Evolutionary conservation across 768 basidiomycete genomes (phyloP).

Genomic region (Melanogaster broomeanus): DNA sequence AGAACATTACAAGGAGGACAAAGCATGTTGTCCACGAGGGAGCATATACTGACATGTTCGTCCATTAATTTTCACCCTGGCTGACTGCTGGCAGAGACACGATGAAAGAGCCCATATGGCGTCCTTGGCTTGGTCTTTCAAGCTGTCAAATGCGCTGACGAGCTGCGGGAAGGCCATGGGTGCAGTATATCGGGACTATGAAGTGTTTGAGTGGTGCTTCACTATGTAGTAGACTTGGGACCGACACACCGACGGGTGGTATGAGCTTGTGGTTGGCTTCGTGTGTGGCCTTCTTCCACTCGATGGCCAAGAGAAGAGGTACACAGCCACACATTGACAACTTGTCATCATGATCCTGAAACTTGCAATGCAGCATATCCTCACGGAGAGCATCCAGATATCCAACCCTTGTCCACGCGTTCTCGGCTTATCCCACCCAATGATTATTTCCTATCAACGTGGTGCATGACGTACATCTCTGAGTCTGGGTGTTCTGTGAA

Average conservation of each 20-base stretch:
- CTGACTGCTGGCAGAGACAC: constrained; percentile 77
- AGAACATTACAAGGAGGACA: constrained; percentile 1
- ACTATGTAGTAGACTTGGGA: background rate
- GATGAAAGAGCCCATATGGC: constrained; percentile 80
- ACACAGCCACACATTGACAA: no score
- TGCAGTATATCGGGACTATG: background rate
- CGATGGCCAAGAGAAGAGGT: no score
- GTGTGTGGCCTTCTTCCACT: no score
- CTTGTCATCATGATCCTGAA: no score
- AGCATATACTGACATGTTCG: constrained; percentile 71
- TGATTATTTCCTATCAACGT: no score
- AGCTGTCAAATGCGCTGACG: constrained; percentile 48
- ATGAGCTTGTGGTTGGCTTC: no score
- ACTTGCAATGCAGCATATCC: no score
- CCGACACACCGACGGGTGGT: background rate
- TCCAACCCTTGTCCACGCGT: background rate
- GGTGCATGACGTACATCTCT: background rate
- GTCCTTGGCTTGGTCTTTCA: constrained; percentile 79
- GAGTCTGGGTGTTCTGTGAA: background rate
- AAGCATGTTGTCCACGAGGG: constrained; percentile 1
- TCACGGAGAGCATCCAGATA: background rate
- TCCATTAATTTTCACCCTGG: constrained; percentile 94
- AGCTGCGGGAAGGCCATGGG: constrained; percentile 36
- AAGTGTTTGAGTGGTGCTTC: background rate
- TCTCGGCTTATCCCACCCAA: background rate